Percentiles rank a stretch among this genome's conserved stretches.
Conservation (phyloP, 73 alveolate genomes). For the Tetrahymena malaccensis region DNA sequence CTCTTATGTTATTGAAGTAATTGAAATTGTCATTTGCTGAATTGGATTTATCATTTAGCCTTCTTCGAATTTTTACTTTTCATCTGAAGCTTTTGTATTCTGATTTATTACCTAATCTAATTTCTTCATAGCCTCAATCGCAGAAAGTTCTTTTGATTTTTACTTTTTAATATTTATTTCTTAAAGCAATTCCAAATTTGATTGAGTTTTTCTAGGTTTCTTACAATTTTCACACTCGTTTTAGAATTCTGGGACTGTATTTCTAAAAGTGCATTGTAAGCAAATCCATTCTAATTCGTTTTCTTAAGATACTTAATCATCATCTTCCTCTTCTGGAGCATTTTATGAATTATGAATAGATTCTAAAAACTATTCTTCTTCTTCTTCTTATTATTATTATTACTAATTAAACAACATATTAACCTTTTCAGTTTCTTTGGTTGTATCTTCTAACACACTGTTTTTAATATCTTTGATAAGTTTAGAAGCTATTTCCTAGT, state of each 20-base stretch:
- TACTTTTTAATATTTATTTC: not conserved
- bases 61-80: not conserved
- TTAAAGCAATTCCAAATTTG: not conserved
- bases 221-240: not conserved
- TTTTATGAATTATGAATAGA: not conserved
- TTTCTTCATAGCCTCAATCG: not conserved
- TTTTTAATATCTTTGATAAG: not conserved
- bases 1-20: not conserved
- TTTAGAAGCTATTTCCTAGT: not conserved
- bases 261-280: not conserved
- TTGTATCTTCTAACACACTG: not conserved
- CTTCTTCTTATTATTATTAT: no score
- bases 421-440: not conserved
- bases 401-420: not conserved
- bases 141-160: not conserved
- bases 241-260: not conserved
- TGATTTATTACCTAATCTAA: not conserved
- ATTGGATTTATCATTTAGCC: not conserved
- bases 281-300: not conserved
- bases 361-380: not conserved
- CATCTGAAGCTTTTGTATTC: not conserved
- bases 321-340: not conserved
- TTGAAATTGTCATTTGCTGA: not conserved
- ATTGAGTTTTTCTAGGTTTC: not conserved
- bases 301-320: not conserved